Conservation (phyloP, 345 rosid genomes). For the Erucastrum elatum region DNA sequence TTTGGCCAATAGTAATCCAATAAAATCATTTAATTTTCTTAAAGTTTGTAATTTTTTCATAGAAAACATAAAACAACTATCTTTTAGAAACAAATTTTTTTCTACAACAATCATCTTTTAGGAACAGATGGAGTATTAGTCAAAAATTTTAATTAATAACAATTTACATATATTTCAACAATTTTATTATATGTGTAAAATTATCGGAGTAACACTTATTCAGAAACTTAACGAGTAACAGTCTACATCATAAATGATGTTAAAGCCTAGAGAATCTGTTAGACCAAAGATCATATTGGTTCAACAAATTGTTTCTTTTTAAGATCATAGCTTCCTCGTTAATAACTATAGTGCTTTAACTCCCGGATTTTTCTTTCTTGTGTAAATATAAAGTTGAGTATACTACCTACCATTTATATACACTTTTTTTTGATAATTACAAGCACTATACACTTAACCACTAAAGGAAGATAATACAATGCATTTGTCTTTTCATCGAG, state of each 20-base stretch:
- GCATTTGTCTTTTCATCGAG: background rate
- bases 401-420: background rate
- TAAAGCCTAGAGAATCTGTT: background rate
- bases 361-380: background rate
- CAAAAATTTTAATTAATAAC: no score
- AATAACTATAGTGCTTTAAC: background rate
- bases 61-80: no score
- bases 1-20: no score
- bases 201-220: no score
- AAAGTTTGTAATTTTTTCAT: no score
- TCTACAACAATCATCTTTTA: no score
- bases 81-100: no score
- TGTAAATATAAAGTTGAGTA: no score
- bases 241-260: background rate
- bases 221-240: background rate
- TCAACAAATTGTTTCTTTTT: background rate
- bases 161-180: background rate
- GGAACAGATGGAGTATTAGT: no score
- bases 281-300: background rate
- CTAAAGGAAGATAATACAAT: background rate
- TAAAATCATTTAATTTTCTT: no score
- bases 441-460: background rate
- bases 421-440: background rate
- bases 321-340: no score
- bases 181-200: background rate